Evolutionary conservation across 2,329 filamentous ascomycete species (phyloP), one percentile per base, ranked within the genome.

Genomic region (Colletotrichum chrysophilum): DNA sequence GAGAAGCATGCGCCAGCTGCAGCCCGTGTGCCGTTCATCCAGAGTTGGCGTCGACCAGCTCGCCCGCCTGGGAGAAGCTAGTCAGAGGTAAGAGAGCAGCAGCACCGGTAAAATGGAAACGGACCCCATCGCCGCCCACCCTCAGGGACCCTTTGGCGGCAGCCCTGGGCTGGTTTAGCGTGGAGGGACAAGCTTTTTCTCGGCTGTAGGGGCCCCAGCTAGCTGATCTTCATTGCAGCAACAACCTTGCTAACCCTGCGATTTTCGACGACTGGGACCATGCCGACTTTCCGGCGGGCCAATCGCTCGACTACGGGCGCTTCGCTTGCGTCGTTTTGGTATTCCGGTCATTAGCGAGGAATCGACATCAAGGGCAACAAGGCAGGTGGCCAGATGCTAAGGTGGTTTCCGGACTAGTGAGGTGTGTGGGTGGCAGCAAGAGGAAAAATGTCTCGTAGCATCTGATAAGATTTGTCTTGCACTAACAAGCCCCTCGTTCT

Each of bases 111-210:
- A n/a, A 18, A 43, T 43, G 61, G n/a, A 28, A 64, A 38, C 7
- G 30, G 18, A 66, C 30, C 43, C 28, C 65, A 34, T 55, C 38
- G 30, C 38, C 10, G 55, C 55, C 55, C 55, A 56, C 55, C 24
- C 26, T 58, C 26, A 13, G 66, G 24, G 18, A 70, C 24, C 24
- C 7, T 21, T 30, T 58, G 14, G 60, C n/a, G 58, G 58, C 21
- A 21, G 48, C 43, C 30, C 71, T 34, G 52, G 38, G 30, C 55
- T 71, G 38, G 61, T 21, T 62, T 67, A 75, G 69, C 72, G 61
- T 32, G 38, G 69, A 60, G 61, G 60, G 62, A 75, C 62, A 75
- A 75, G 73, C 73, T 75, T 72, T 74, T 62, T 64, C 61, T 28
- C 18, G 69, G 30, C 61, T 72, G 61, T 43, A 72, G 69, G 62